A percentile compares a stretch with the other conserved stretches of the same genome.
Evolutionary conservation across 768 basidiomycete species (phyloP).

Genomic region (Lactarius sanguifluus): DNA sequence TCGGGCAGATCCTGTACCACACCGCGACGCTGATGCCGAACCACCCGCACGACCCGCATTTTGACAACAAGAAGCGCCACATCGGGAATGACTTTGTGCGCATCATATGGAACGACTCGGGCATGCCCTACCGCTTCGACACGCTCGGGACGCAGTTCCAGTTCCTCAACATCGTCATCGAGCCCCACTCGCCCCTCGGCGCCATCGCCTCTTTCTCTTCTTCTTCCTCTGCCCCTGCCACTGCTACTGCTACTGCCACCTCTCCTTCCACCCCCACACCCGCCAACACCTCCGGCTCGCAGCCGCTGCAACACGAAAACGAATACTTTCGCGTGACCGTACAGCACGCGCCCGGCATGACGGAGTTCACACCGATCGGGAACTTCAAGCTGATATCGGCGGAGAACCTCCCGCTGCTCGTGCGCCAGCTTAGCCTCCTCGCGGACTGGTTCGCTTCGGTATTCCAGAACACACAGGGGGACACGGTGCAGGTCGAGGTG

Average conservation of each 20-base stretch:
- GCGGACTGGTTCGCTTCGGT: constrained; percentile 90
- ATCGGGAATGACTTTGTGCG: constrained; percentile 97
- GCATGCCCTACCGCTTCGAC: constrained; percentile 84
- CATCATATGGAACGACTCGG: constrained; percentile 98
- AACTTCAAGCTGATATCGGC: constrained; percentile 94
- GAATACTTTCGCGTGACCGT: constrained; percentile 96
- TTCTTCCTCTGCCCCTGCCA: not conserved
- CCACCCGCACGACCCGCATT: constrained; percentile 60
- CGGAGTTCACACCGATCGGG: constrained; percentile 90
- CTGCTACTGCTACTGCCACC: too few relatives aligned
- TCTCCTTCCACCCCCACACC: not conserved
- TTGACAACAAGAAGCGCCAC: constrained; percentile 87
- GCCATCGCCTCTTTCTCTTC: constrained; percentile 77
- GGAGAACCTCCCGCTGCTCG: constrained; percentile 78
- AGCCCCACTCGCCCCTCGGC: constrained; percentile 78
- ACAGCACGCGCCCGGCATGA: constrained; percentile 86
- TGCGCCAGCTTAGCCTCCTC: constrained; percentile 83
- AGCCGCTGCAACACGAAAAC: constrained; percentile 74
- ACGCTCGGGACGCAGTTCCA: constrained; percentile 93
- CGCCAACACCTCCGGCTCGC: not conserved
- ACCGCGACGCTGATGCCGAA: constrained; percentile 98
- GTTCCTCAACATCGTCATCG: constrained; percentile 96
- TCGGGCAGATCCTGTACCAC: constrained; percentile 92
- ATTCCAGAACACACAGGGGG: constrained; percentile 69
- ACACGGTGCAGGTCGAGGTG: constrained; percentile 71